Percentiles rank a stretch among this genome's conserved stretches.
Conservation (phyloP, 306 rosid genomes). For the Comarum palustre region DNA sequence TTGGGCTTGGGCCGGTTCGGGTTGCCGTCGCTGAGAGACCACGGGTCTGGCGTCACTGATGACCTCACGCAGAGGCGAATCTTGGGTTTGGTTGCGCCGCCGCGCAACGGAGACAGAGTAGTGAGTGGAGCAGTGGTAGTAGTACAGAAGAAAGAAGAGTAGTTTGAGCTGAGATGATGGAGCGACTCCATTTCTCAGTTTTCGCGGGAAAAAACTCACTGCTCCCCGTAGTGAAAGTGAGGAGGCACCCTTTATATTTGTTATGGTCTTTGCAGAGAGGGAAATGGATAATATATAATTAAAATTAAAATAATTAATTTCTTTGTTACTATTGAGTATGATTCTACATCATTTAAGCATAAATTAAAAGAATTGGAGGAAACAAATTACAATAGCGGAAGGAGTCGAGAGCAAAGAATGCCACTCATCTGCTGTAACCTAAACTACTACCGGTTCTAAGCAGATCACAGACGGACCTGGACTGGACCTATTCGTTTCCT, state of each 20-base stretch:
- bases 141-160: constrained; percentile 46
- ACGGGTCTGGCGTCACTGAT: constrained; percentile 68
- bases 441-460: constrained; percentile 33
- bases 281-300: too few relatives aligned
- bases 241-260: too few relatives aligned
- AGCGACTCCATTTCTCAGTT: constrained; percentile 46
- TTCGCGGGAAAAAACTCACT: background rate
- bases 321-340: too few relatives aligned
- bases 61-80: constrained; percentile 20
- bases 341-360: background rate
- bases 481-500: constrained; percentile 25
- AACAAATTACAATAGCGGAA: constrained; percentile 27
- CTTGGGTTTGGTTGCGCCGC: constrained; percentile 7
- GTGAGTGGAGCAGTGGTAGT: constrained; percentile 19
- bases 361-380: constrained; percentile 7
- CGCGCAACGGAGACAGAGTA: background rate
- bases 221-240: too few relatives aligned
- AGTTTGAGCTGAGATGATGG: constrained; percentile 1
- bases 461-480: constrained; percentile 23
- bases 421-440: constrained; percentile 44
- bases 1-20: constrained; percentile 57
- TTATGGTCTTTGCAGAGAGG: too few relatives aligned
- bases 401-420: constrained; percentile 38
- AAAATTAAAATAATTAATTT: too few relatives aligned
- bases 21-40: constrained; percentile 62